A percentile compares a stretch with the other conserved stretches of the same genome.
Evolutionary conservation across 2,329 filamentous ascomycete species (phyloP).

Genomic region (Amauroascus niger): DNA sequence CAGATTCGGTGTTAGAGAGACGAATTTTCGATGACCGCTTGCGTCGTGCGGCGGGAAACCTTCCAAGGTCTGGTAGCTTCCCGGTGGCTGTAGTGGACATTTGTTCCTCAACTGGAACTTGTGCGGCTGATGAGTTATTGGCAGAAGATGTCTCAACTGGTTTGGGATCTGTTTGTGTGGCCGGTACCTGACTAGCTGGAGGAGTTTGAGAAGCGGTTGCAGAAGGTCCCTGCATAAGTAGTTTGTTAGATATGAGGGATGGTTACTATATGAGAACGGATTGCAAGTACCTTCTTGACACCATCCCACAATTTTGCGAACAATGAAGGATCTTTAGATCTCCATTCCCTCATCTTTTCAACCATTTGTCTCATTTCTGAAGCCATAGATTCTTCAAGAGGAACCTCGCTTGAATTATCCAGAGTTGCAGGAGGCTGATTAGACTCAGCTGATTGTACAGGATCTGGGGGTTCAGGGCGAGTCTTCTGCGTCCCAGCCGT

Average conservation of each 20-base stretch:
- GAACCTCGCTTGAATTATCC: not conserved
- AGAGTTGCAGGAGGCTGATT: not conserved
- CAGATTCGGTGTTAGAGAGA: not conserved
- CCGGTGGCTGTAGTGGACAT: not conserved
- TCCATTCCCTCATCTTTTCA: conserved; percentile 50
- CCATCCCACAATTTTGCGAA: conserved; percentile 49
- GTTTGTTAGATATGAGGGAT: not conserved
- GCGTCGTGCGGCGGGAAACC: conserved; percentile 15
- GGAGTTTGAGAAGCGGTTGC: not conserved
- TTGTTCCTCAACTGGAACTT: not conserved
- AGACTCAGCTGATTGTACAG: not conserved
- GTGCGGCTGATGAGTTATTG: not conserved
- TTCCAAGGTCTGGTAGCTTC: conserved; percentile 13
- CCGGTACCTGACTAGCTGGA: not conserved
- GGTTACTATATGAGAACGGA: not conserved
- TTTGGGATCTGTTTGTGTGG: not conserved
- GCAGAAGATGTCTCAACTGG: not conserved
- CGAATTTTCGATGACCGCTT: conserved; percentile 8
- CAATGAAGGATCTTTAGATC: conserved; percentile 45
- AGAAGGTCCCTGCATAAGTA: not conserved
- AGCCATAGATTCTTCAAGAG: conserved; percentile 34
- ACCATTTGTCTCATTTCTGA: conserved; percentile 47
- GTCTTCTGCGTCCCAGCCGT: not conserved
- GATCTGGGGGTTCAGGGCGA: not conserved
- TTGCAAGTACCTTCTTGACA: conserved; percentile 36